phyloP scores from a whole-genome alignment of 148 eudicot species.

The Rhododendron henanense region DNA sequence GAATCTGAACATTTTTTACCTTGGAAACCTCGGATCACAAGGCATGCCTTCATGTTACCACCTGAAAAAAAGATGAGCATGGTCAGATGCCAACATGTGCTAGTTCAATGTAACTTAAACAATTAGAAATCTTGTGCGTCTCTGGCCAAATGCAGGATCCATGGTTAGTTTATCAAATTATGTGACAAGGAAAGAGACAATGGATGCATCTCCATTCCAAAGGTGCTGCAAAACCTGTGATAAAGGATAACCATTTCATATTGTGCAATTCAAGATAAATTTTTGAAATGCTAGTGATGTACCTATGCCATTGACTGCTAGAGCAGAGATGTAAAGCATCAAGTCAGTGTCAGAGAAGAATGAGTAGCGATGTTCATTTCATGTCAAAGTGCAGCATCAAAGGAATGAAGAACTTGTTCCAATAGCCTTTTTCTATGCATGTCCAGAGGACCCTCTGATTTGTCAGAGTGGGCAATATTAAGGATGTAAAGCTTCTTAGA shows the following conservation, averaged over 20 bases:
- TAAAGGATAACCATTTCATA: background rate
- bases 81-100: background rate
- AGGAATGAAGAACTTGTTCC: conserved; percentile 85
- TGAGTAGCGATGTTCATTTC: background rate
- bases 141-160: background rate
- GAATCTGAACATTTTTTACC: background rate
- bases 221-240: background rate
- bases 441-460: conserved; percentile 61
- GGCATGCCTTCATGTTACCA: conserved; percentile 1
- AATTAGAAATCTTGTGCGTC: background rate
- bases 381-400: conserved; percentile 44
- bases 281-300: background rate
- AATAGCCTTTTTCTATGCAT: conserved; percentile 32
- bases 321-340: conserved; percentile 1
- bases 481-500: conserved; percentile 74
- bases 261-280: background rate
- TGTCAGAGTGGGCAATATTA: conserved; percentile 79
- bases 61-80: background rate
- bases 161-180: background rate
- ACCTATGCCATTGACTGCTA: background rate
- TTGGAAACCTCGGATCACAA: background rate
- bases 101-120: background rate
- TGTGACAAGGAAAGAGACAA: conserved; percentile 1
- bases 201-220: background rate
- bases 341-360: background rate